phyloP scores from a whole-genome alignment of 805 yeast genomes.

The Saccharomycopsis vini region DNA sequence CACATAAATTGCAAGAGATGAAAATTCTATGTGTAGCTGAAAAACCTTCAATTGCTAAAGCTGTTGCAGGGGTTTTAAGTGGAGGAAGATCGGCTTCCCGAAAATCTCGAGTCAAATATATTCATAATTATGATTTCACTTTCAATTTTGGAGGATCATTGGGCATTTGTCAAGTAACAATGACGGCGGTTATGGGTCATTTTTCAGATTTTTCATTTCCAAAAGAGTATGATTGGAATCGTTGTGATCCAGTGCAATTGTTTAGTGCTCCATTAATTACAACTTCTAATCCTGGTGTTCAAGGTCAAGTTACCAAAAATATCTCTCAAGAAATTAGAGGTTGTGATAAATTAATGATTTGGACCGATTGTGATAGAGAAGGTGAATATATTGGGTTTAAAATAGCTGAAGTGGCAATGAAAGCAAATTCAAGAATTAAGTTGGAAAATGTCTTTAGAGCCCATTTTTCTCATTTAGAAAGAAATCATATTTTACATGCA shows the following conservation, averaged over 20 bases:
- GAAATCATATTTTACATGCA: conserved; percentile 63
- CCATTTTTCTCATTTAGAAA: conserved; percentile 78
- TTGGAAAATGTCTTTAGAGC: conserved; percentile 59
- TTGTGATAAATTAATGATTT: conserved; percentile 67
- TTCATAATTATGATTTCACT: conserved; percentile 70
- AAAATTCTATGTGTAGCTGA: conserved; percentile 91
- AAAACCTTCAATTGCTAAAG: conserved; percentile 88
- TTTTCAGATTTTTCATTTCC: conserved; percentile 68
- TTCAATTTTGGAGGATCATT: conserved; percentile 50
- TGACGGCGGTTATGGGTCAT: conserved; percentile 70
- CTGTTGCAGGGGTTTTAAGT: conserved; percentile 64
- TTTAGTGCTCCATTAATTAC: conserved; percentile 63
- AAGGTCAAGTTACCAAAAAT: conserved; percentile 48
- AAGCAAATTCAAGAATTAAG: conserved; percentile 37
- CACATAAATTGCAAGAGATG: too few species aligned
- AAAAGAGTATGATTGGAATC: conserved; percentile 54
- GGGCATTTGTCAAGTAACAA: conserved; percentile 70
- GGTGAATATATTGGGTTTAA: conserved; percentile 92
- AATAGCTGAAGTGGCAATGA: conserved; percentile 59
- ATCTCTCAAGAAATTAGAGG: conserved; percentile 54
- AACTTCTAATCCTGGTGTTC: conserved; percentile 31
- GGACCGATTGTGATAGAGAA: conserved; percentile 98
- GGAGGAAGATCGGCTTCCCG: conserved; percentile 54
- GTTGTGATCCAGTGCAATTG: conserved; percentile 51
- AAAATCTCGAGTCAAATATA: conserved; percentile 47